Evolutionary conservation across 2,329 filamentous ascomycete genomes (phyloP).

Genomic region (Microdochium nivale): DNA sequence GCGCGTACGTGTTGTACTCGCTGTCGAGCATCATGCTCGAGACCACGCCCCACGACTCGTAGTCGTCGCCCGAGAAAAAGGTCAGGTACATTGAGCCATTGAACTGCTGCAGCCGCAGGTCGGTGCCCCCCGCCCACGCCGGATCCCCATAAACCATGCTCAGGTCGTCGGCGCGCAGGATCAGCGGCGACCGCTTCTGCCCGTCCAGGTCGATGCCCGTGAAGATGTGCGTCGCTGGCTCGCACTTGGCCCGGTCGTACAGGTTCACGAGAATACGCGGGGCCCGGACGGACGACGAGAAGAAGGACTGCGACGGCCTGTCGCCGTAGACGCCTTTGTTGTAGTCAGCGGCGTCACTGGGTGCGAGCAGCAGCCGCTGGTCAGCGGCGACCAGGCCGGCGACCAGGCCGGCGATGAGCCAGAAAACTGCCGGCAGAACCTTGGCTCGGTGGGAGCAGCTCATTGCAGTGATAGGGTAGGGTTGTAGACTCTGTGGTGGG

Average conservation of each 20-base stretch:
- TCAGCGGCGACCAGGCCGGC: not conserved
- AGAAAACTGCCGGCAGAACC: not conserved
- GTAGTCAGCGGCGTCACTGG: not conserved
- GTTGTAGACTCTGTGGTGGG: slow-evolving; percentile 6
- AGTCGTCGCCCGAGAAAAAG: not conserved
- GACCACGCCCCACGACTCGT: slow-evolving; percentile 1
- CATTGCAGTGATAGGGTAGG: not conserved
- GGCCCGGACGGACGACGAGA: not conserved
- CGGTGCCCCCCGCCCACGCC: not conserved
- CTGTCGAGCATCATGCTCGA: not conserved
- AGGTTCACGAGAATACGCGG: not conserved
- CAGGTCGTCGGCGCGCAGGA: slow-evolving; percentile 1
- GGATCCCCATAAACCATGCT: slow-evolving; percentile 2
- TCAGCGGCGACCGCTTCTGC: not conserved
- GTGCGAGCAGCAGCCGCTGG: not conserved
- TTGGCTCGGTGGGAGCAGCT: not conserved
- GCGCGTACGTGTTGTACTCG: not conserved
- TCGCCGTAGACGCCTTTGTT: slow-evolving; percentile 1
- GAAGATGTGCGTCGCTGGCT: slow-evolving; percentile 1
- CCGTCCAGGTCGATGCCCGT: not conserved
- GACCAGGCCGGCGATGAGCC: not conserved
- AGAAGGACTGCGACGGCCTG: not conserved
- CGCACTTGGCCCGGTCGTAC: not conserved
- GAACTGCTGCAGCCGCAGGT: not conserved
- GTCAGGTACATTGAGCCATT: slow-evolving; percentile 1